A percentile compares a stretch with the other conserved stretches of the same genome.
phyloP scores from a whole-genome alignment of 164 flowering plant species.

The Cinnamomum chago region DNA sequence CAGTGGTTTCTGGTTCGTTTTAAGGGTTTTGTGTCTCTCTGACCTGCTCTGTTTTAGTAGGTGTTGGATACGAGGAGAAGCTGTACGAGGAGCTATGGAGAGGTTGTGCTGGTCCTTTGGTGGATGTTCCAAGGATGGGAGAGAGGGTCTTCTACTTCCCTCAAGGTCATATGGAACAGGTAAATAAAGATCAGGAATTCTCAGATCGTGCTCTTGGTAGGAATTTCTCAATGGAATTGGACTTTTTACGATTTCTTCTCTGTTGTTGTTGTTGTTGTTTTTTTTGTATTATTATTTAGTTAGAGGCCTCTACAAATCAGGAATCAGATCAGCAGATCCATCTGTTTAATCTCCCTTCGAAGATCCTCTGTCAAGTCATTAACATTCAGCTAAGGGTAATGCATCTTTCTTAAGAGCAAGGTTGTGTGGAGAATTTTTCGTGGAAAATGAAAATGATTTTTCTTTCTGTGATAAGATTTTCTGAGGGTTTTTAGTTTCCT shows the following conservation, averaged over 20 bases:
- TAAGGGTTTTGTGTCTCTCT: too few species aligned
- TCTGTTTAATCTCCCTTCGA: conserved; percentile 55
- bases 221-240: too few species aligned
- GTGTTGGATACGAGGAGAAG: neutral
- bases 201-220: neutral
- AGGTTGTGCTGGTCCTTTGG: conserved; percentile 85
- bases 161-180: conserved; percentile 92
- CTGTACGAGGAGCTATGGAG: conserved; percentile 69
- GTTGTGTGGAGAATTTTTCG: too few species aligned
- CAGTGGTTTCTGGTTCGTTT: too few species aligned
- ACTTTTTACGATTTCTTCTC: neutral
- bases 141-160: conserved; percentile 78
- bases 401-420: conserved; percentile 10
- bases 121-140: conserved; percentile 32
- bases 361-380: conserved; percentile 80
- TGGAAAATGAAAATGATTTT: too few species aligned
- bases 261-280: neutral
- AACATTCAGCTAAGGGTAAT: conserved; percentile 65
- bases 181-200: conserved; percentile 21
- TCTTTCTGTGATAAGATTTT: too few species aligned
- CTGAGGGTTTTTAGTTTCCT: too few species aligned
- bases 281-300: too few species aligned
- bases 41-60: too few species aligned
- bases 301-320: conserved; percentile 88
- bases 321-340: conserved; percentile 77